phyloP scores from a whole-genome alignment of 2,329 filamentous ascomycete species.

The Verticillium tricorpus region DNA sequence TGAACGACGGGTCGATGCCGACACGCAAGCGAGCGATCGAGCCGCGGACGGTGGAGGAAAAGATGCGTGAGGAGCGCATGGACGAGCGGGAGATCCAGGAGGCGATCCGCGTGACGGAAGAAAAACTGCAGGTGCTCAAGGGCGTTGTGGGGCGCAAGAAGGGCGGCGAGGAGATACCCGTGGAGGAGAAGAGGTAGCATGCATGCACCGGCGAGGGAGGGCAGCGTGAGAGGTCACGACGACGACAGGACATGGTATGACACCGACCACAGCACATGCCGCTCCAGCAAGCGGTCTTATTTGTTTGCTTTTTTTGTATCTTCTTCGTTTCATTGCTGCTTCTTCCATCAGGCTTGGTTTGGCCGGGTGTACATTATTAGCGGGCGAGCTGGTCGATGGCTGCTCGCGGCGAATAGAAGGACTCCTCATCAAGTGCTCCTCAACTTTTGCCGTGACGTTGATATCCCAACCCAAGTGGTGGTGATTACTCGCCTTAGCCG shows the following conservation, averaged over 20 bases:
- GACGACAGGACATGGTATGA: neutral
- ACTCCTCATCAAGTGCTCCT: neutral
- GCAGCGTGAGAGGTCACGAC: neutral
- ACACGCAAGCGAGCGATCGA: constrained; percentile 37
- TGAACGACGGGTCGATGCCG: constrained; percentile 33
- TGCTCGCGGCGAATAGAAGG: neutral
- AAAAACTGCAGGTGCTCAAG: constrained; percentile 74
- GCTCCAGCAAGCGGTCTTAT: neutral
- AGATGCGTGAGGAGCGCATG: constrained; percentile 56
- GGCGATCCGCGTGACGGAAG: constrained; percentile 81
- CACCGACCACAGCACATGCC: neutral
- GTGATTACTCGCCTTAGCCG: neutral
- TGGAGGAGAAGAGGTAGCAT: neutral
- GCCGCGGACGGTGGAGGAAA: constrained; percentile 56
- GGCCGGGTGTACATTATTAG: neutral
- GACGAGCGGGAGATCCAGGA: constrained; percentile 70
- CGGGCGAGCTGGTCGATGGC: neutral
- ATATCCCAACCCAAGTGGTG: neutral
- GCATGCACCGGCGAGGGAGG: neutral
- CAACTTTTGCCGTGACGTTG: neutral
- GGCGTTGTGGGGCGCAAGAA: constrained; percentile 52
- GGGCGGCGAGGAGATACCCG: neutral
- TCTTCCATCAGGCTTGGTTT: neutral
- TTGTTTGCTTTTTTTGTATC: neutral
- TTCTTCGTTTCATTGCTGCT: neutral